phyloP scores from a whole-genome alignment of 2,329 filamentous ascomycete species.

The Aspergillus oerlinghausenensis region DNA sequence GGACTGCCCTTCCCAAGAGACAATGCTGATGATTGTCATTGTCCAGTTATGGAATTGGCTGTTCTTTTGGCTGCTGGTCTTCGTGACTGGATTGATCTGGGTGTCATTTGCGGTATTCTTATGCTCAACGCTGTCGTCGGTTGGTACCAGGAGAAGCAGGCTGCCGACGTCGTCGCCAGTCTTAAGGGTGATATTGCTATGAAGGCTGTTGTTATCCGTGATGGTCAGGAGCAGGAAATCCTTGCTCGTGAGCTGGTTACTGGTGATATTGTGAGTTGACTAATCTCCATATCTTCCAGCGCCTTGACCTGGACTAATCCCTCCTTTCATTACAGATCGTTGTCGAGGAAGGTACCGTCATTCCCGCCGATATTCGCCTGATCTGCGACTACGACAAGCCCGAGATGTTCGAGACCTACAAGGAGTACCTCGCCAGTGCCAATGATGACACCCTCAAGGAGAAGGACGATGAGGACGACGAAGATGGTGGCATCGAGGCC shows the following conservation, averaged over 20 bases:
- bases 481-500: conserved; percentile 50
- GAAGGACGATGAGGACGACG: conserved; percentile 54
- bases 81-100: conserved; percentile 70
- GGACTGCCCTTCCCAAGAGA: not conserved
- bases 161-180: conserved; percentile 68
- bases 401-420: conserved; percentile 63
- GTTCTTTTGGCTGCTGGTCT: conserved; percentile 70
- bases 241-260: conserved; percentile 68
- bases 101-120: conserved; percentile 72
- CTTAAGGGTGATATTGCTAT: conserved; percentile 76
- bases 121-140: conserved; percentile 70
- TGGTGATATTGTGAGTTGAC: conserved; percentile 64
- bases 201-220: conserved; percentile 64
- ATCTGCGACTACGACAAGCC: conserved; percentile 69
- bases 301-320: not conserved
- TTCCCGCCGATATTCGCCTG: conserved; percentile 65
- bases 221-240: conserved; percentile 64
- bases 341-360: conserved; percentile 66
- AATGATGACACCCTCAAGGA: conserved; percentile 57
- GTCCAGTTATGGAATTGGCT: conserved; percentile 65
- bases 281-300: not conserved
- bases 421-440: conserved; percentile 60
- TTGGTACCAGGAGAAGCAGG: conserved; percentile 79
- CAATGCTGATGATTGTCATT: conserved; percentile 7
- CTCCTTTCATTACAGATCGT: conserved; percentile 46